A percentile compares a stretch with the other conserved stretches of the same genome.
Evolutionary conservation across 2,329 filamentous ascomycete genomes (phyloP).

Genomic region (Penicillium sp.): DNA sequence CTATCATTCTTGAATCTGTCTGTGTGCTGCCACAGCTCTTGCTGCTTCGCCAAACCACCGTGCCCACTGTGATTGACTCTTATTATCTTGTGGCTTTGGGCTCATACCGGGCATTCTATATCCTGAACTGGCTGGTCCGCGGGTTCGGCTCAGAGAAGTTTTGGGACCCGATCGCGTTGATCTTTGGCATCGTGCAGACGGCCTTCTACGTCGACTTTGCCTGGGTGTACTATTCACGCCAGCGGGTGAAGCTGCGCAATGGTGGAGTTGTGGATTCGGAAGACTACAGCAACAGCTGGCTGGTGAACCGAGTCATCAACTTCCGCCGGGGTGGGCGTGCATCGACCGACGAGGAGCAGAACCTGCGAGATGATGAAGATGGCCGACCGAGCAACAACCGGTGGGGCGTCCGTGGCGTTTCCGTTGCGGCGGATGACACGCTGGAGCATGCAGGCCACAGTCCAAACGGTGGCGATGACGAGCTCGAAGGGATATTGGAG

Average conservation of each 20-base stretch:
- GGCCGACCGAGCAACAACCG: conserved; percentile 39
- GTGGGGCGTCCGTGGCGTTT: conserved; percentile 59
- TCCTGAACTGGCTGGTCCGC: conserved; percentile 84
- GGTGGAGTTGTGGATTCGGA: conserved; percentile 88
- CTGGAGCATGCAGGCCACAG: conserved; percentile 31
- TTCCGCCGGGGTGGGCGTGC: conserved; percentile 32
- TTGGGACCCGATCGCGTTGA: conserved; percentile 69
- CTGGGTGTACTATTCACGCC: conserved; percentile 92
- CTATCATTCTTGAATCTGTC: conserved; percentile 84
- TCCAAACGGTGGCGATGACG: conserved; percentile 10
- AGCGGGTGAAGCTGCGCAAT: conserved; percentile 86
- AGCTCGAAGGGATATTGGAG: conserved; percentile 11
- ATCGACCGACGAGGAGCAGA: conserved; percentile 40
- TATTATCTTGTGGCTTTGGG: conserved; percentile 88
- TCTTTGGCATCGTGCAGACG: conserved; percentile 87
- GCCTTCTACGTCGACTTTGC: conserved; percentile 89
- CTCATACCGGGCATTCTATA: conserved; percentile 82
- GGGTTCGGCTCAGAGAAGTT: conserved; percentile 57
- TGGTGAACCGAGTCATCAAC: conserved; percentile 75
- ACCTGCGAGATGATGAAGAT: conserved; percentile 31
- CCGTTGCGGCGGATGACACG: conserved; percentile 58
- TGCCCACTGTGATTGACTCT: conserved; percentile 94
- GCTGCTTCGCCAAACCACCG: conserved; percentile 87
- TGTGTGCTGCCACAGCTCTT: conserved; percentile 89
- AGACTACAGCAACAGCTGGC: conserved; percentile 79